Conservation (phyloP, 805 yeast genomes). For the Cyberlindnera subsufficiens region DNA sequence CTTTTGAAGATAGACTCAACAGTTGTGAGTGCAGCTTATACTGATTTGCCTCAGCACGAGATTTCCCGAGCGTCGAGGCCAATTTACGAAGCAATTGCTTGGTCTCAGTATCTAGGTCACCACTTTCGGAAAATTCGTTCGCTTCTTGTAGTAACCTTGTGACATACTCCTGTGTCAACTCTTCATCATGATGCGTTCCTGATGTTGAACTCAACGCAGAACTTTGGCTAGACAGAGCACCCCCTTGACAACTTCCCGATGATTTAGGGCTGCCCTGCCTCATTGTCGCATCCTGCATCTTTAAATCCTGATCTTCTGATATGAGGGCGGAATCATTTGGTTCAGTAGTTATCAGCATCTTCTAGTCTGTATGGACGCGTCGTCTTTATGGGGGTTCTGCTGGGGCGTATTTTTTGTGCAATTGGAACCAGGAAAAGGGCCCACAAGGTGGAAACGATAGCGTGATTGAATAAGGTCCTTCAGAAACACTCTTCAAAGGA, state of each 20-base stretch:
- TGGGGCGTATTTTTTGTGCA: too few species aligned
- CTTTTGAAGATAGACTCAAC: slow-evolving; percentile 36
- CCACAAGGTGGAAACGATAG: too few species aligned
- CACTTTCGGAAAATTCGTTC: background rate
- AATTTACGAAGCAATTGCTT: slow-evolving; percentile 15
- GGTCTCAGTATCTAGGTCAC: slow-evolving; percentile 5
- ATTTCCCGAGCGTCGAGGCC: slow-evolving; percentile 17
- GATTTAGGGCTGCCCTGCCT: background rate
- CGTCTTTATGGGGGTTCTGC: too few species aligned
- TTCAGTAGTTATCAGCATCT: too few species aligned
- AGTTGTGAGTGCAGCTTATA: slow-evolving; percentile 33
- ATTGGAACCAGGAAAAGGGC: too few species aligned
- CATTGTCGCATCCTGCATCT: too few species aligned
- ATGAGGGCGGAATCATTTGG: too few species aligned
- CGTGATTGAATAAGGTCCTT: too few species aligned
- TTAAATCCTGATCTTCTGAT: too few species aligned
- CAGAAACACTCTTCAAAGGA: too few species aligned
- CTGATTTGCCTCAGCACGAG: slow-evolving; percentile 27
- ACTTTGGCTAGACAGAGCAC: background rate
- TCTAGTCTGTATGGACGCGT: too few species aligned
- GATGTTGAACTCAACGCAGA: background rate
- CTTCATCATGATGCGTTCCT: background rate
- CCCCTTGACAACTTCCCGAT: background rate
- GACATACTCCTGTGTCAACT: slow-evolving; percentile 1
- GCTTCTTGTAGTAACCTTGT: slow-evolving; percentile 1